These are phyloP conservation scores for Suillus subalutaceus DNA, from an alignment of 768 basidiomycete species.

Conservation along the genomic window DNA sequence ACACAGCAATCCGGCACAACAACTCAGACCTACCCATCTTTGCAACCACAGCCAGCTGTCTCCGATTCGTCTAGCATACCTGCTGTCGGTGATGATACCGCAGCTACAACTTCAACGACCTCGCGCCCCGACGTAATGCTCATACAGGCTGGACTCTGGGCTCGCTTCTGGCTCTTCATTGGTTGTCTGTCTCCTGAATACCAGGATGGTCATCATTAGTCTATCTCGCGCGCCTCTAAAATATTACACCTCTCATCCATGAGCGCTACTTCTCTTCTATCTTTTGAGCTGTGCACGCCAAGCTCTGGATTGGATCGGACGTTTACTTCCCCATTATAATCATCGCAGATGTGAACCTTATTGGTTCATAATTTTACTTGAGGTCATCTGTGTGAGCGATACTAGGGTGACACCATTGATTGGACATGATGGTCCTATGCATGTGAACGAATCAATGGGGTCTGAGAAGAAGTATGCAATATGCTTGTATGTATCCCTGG, in stretches of 20 bases:
- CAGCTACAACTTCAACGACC: neutral
- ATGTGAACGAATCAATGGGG: slow-evolving; percentile 84
- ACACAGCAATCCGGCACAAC: too few species aligned
- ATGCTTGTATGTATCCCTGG: neutral
- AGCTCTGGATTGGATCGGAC: too few species aligned
- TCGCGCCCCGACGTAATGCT: neutral
- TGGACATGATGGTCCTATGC: too few species aligned
- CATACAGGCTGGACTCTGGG: neutral
- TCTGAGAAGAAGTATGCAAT: slow-evolving; percentile 90
- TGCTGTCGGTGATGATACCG: neutral
- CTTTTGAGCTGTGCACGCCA: too few species aligned
- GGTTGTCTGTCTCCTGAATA: neutral
- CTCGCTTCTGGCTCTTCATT: neutral
- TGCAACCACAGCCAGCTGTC: neutral
- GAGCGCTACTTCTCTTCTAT: too few species aligned
- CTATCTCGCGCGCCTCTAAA: too few species aligned
- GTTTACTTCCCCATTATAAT: too few species aligned
- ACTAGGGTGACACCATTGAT: too few species aligned
- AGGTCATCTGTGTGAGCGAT: too few species aligned
- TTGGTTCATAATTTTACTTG: too few species aligned
- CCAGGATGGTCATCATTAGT: neutral
- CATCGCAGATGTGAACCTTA: too few species aligned
- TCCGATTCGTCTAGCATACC: neutral
- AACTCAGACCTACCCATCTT: neutral
- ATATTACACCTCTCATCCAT: too few species aligned